Base-by-base conservation (phyloP, 768 basidiomycete genomes). In the Boletus coccyginus region DNA sequence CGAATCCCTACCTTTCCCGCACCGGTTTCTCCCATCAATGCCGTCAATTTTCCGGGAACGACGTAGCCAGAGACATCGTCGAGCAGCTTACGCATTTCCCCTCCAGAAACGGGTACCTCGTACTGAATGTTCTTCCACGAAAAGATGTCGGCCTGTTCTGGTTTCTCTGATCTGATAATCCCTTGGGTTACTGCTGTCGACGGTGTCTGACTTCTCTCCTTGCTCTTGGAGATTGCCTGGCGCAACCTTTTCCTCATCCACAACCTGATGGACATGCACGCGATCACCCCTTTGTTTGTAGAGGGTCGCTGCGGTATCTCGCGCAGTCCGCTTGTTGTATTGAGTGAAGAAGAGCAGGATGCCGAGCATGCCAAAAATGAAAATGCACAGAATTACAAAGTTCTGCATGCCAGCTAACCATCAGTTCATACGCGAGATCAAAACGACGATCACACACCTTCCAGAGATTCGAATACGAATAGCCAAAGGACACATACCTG, bases 81-180 rank as follows among this genome's bases (percentile, higher is more conserved):
- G 21, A 82, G 70, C 0, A 82, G 66, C 29, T 64, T 72, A 21
- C 80, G 73, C 31, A 84, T 75, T 0, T 53, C 51, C 12, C 67
- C 68, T 38, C 65, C 65, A 0, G 62, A 46, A 44, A 70, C 62
- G 3, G 80, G 78, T 2, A 93, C 84, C 46, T 78, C 78, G 68
- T 93, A 94, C 54, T 77, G 74, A 46, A 92, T 62, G 56, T 84
- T 74, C 49, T 83, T 78, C 90, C 91, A 95, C 1, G 91, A 90
- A 72, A 95, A 93, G 3, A 86, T 13, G 33, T 33, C 33, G 33
- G 33, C 11, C 12, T 3, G 27, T 17, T 2, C 45, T 16, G 35
- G 19, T 9, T 35, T 46, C 58, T 76, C 78, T 0, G 24, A 24
- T 12, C 35, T 7, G 13, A 46, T 7, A 21, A 10, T 6, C 5